Base-by-base conservation (phyloP, 768 basidiomycete genomes). In the Lactarius vividus region DNA sequence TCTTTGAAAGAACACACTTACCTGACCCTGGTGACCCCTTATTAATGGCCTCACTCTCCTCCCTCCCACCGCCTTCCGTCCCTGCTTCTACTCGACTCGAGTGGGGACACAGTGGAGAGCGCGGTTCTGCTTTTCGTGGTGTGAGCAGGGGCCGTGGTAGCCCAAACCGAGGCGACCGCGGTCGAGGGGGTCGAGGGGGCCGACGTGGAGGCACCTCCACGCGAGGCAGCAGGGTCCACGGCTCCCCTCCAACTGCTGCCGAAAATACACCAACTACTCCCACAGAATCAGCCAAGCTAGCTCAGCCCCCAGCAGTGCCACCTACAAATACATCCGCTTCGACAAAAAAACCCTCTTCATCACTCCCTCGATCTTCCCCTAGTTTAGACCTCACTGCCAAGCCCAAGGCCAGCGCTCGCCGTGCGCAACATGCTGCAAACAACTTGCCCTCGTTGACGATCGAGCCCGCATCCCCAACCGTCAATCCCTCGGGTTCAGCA, bases 51-150 rank as follows among this genome's bases (percentile, higher is more conserved):
- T 73, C 81, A n/a, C 74, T 81, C 66, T 70, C 80, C 66, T 70
- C 80, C 67, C 60, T 75, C 63, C 74, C 65, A 72, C 70, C 63
- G 55, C 75, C 56, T 66, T 78, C 58, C 62, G 72, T 66, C 74
- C 61, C 69, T 26, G 70, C 72, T 61, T 74, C 79, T 65, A 76
- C 77, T 54, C 69, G 72, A 39, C 74, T 77, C 61, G 79, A 81
- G 66, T 84, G 85, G 84, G 74, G 72, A 52, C 77, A 77, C 57
- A 71, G 75, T n/a, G 78, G 77, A 57, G 85, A 85, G 55, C 77
- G 80, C 58, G 82, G 80, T 8, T 77, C 81, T 39, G 78, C 83
- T 39, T 83, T 83, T 69, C 80, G 76, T 70, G 82, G 82, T 54
- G 72, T 79, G 35, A 74, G 76, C 69, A 79, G 75, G 53, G 72